Evolutionary conservation across 2,329 filamentous ascomycete genomes (phyloP).

Genomic region (Neofusicoccum sp.): DNA sequence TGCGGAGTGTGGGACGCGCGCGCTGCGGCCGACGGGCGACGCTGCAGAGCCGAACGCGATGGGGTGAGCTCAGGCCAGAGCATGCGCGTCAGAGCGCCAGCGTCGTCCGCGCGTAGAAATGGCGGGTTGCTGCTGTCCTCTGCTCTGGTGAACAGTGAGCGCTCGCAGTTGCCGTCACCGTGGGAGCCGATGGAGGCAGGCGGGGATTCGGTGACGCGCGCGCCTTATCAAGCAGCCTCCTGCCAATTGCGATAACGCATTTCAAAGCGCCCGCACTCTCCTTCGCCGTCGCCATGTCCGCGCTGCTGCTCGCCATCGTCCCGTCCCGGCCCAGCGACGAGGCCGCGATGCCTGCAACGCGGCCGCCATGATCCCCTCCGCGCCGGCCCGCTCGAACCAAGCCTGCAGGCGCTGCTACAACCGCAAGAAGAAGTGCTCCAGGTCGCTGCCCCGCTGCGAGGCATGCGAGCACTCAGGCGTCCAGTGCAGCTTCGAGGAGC

Average conservation of each 20-base stretch:
- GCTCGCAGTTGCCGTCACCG: too few species aligned
- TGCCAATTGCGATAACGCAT: conserved; percentile 18
- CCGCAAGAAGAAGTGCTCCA: conserved; percentile 17
- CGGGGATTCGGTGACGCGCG: not conserved
- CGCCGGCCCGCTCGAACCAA: conserved; percentile 8
- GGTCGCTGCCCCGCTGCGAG: conserved; percentile 10
- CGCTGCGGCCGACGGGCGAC: not conserved
- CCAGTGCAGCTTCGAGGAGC: conserved; percentile 17
- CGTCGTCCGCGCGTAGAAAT: not conserved
- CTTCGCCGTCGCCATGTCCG: not conserved
- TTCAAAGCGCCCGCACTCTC: not conserved
- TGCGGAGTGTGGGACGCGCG: not conserved
- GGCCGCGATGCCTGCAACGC: conserved; percentile 4
- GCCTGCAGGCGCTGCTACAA: conserved; percentile 12
- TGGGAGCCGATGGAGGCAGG: not conserved
- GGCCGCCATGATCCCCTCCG: conserved; percentile 15
- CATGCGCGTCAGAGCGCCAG: not conserved
- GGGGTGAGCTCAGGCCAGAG: not conserved
- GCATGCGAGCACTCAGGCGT: conserved; percentile 8
- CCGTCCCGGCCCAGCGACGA: not conserved
- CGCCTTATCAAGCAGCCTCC: conserved; percentile 2
- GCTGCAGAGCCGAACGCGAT: not conserved
- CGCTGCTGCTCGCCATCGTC: not conserved
- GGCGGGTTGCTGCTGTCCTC: not conserved
- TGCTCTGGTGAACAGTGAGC: too few species aligned